Base-by-base conservation (phyloP, 495 filamentous ascomycete species). In the Jackrogersella multiformis region DNA sequence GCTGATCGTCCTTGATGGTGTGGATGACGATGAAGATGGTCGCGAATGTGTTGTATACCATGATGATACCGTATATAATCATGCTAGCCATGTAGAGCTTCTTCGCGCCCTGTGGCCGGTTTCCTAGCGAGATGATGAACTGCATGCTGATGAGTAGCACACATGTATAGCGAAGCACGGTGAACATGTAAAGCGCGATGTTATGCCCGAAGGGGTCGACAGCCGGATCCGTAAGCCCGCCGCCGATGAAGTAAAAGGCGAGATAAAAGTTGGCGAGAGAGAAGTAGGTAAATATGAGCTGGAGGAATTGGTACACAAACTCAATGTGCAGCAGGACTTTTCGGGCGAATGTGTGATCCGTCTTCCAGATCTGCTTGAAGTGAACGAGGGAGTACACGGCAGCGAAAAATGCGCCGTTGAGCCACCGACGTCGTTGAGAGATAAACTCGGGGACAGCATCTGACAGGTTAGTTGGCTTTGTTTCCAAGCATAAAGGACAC, bases 251-350 rank as follows among this genome's bases (percentile, higher is more conserved):
- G 85, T 93, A 98, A 78, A 99, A 99, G 65, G 93, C 95, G 52
- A 99, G 87, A 74, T 98, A 99, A 80, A 98, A 99, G 77, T 99
- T 99, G 71, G 95, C 94, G 60, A 99, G 87, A 12, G 95, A 97
- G 79, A 99, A 97, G 80, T 92, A 99, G 34, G 96, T 99, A 80
- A 99, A 99, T 41, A 95, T 79, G 30, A 98, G 84, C 66, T 89
- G 89, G 57, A 97, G 81, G 77, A 94, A 89, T 76, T 99, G 96
- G 77, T 99, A 99, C 36, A 97, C 80, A 74, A 97, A 97, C 74
- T 99, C 96, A 68, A 98, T 88, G 76, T 98, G 93, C 34, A 99
- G 84, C 45, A 98, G 84, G 41, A 97, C 84, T 77, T 99, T 99
- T 45, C 96, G 89, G 16, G 87, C 80, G 8, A 97, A 58, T 2